Conservation (phyloP, 2,329 filamentous ascomycete species). For the Domatiomyces catenatus region DNA sequence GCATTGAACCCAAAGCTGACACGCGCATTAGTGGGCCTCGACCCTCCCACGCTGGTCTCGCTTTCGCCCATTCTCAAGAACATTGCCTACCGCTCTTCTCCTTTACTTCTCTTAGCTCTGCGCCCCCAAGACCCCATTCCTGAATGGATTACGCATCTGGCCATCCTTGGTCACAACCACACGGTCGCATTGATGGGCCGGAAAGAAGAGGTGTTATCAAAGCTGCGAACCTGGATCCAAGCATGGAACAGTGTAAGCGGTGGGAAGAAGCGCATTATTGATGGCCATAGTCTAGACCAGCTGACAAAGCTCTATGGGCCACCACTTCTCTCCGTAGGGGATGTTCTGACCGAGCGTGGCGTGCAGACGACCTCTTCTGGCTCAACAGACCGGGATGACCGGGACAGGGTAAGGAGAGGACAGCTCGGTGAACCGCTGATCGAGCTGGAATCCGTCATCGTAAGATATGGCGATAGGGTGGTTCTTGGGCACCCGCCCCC, state of each 20-base stretch:
- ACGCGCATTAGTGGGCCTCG: conserved; percentile 48
- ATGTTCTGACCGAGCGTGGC: conserved; percentile 9
- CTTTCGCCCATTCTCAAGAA: conserved; percentile 56
- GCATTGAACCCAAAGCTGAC: not conserved
- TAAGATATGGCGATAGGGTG: conserved; percentile 62
- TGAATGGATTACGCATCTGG: conserved; percentile 75
- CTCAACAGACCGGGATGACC: not conserved
- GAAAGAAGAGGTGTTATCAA: conserved; percentile 44
- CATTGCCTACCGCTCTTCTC: conserved; percentile 50
- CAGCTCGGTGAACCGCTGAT: conserved; percentile 53
- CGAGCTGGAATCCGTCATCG: conserved; percentile 71
- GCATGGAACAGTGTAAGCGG: conserved; percentile 3
- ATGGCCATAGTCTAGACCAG: conserved; percentile 1
- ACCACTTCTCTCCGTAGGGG: conserved; percentile 11
- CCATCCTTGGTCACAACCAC: conserved; percentile 54
- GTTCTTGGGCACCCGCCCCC: conserved; percentile 57
- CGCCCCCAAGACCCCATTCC: conserved; percentile 77
- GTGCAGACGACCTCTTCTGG: conserved; percentile 4
- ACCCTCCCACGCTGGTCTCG: conserved; percentile 61
- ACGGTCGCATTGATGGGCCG: conserved; percentile 50
- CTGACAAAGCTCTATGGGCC: conserved; percentile 9
- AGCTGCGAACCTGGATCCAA: conserved; percentile 11
- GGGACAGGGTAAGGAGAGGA: not conserved
- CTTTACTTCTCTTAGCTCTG: conserved; percentile 60
- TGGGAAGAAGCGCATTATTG: conserved; percentile 2